Percentiles rank a stretch among this genome's conserved stretches.
phyloP scores from a whole-genome alignment of 2,329 filamentous ascomycete species.

The Geoglossum cookeanum region DNA sequence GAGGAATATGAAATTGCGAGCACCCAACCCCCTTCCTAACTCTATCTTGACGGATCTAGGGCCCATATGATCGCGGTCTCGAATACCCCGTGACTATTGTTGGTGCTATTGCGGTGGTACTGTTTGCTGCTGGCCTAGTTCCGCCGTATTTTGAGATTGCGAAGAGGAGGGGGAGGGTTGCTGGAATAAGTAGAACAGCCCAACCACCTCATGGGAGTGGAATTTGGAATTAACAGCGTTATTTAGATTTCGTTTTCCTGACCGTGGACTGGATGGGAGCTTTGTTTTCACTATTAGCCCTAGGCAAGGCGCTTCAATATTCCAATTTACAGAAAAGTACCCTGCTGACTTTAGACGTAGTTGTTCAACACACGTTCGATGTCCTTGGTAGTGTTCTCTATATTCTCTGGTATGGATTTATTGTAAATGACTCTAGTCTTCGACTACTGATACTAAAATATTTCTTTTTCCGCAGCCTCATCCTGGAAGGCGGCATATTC shows the following conservation, averaged over 20 bases:
- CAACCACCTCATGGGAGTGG: background rate
- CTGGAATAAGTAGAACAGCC: slow-evolving; percentile 34
- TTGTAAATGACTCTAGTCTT: too few species aligned
- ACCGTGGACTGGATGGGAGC: slow-evolving; percentile 40
- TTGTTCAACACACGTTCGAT: slow-evolving; percentile 41
- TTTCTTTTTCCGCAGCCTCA: slow-evolving; percentile 21
- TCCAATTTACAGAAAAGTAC: slow-evolving; percentile 7
- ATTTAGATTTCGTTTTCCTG: slow-evolving; percentile 34
- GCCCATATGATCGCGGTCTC: slow-evolving; percentile 33
- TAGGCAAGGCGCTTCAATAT: slow-evolving; percentile 24
- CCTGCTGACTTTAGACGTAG: slow-evolving; percentile 16
- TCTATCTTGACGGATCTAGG: slow-evolving; percentile 18
- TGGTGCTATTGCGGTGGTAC: slow-evolving; percentile 36
- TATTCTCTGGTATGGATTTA: slow-evolving; percentile 33
- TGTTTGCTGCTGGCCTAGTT: slow-evolving; percentile 36
- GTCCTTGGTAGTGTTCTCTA: slow-evolving; percentile 40
- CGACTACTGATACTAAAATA: background rate
- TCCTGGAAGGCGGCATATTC: slow-evolving; percentile 42
- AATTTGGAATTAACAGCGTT: background rate
- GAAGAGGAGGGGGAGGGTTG: slow-evolving; percentile 39
- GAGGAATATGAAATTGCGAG: background rate
- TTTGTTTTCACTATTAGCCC: slow-evolving; percentile 42
- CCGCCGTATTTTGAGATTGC: slow-evolving; percentile 43
- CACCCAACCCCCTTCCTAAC: background rate
- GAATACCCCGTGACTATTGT: slow-evolving; percentile 34